Percentiles rank a stretch among this genome's conserved stretches.
Conservation (phyloP, 1,284 basidiomycete genomes). For the Ganoderma lingzhi region DNA sequence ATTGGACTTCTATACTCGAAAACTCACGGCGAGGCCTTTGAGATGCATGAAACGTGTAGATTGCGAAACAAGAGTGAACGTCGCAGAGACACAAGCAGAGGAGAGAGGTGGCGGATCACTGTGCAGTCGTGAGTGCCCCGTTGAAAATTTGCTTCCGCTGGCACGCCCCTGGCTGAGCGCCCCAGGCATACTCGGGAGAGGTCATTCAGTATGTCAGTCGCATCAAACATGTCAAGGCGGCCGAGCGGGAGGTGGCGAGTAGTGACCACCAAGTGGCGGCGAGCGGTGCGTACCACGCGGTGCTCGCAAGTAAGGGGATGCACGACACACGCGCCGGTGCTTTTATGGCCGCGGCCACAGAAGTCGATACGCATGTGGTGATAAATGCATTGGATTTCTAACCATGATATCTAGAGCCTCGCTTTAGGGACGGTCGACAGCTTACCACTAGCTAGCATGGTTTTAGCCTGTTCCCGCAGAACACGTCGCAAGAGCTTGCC, state of each 20-base stretch:
- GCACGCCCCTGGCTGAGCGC: too few relatives aligned
- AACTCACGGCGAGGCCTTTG: too few relatives aligned
- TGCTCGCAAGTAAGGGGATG: not conserved
- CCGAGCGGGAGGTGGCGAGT: not conserved
- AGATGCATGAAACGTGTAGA: too few relatives aligned
- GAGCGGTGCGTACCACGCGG: not conserved
- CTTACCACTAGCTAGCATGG: constrained; percentile 13
- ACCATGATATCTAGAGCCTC: not conserved
- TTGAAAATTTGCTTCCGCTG: too few relatives aligned
- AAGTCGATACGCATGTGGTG: not conserved
- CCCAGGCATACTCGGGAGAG: too few relatives aligned
- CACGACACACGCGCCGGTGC: not conserved
- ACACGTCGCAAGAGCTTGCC: constrained; percentile 71
- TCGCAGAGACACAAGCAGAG: too few relatives aligned
- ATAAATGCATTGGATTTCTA: not conserved
- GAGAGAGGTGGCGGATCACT: too few relatives aligned
- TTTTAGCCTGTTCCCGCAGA: constrained; percentile 57
- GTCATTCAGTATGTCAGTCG: too few relatives aligned
- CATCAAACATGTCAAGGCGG: too few relatives aligned
- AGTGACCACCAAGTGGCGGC: not conserved
- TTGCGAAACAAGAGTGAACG: too few relatives aligned
- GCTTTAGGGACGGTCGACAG: not conserved
- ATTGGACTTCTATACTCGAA: too few relatives aligned
- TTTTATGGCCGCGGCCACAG: not conserved
- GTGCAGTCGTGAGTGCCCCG: too few relatives aligned